phyloP scores from a whole-genome alignment of 306 rosid genomes.

The Fagus crenata region DNA sequence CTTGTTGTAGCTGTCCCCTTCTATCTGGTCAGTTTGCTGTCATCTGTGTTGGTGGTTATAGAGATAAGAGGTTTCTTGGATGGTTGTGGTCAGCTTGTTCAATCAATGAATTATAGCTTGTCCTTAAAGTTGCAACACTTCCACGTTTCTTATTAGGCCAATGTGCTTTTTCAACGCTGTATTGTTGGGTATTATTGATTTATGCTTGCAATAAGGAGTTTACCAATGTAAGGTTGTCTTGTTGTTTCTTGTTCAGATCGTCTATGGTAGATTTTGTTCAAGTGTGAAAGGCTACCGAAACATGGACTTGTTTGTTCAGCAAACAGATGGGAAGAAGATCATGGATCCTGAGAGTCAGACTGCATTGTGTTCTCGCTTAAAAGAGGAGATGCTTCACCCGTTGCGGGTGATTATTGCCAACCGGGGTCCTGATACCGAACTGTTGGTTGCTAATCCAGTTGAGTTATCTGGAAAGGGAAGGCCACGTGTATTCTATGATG shows the following conservation, averaged over 20 bases:
- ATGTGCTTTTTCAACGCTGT: background rate
- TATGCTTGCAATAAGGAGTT: background rate
- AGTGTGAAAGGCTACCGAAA: slow-evolving; percentile 54
- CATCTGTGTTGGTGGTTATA: too few species aligned
- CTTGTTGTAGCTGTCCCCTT: background rate
- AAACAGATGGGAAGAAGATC: slow-evolving; percentile 65
- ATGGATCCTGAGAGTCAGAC: slow-evolving; percentile 64
- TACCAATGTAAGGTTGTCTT: slow-evolving; percentile 10
- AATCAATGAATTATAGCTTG: background rate
- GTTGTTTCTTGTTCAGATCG: slow-evolving; percentile 45
- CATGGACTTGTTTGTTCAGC: slow-evolving; percentile 68
- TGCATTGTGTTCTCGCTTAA: slow-evolving; percentile 59
- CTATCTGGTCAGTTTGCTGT: background rate
- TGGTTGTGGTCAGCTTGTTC: background rate
- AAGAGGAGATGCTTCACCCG: slow-evolving; percentile 72
- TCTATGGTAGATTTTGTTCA: slow-evolving; percentile 69
- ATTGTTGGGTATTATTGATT: background rate
- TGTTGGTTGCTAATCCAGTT: slow-evolving; percentile 83
- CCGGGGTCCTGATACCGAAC: slow-evolving; percentile 83
- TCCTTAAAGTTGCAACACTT: background rate
- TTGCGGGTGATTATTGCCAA: slow-evolving; percentile 65
- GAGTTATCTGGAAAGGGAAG: slow-evolving; percentile 78
- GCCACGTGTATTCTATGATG: slow-evolving; percentile 88
- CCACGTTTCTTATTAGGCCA: background rate
- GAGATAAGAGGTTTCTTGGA: background rate